Evolutionary conservation across 2,329 filamentous ascomycete species (phyloP).

Genomic region (Amauroascus verrucosus): DNA sequence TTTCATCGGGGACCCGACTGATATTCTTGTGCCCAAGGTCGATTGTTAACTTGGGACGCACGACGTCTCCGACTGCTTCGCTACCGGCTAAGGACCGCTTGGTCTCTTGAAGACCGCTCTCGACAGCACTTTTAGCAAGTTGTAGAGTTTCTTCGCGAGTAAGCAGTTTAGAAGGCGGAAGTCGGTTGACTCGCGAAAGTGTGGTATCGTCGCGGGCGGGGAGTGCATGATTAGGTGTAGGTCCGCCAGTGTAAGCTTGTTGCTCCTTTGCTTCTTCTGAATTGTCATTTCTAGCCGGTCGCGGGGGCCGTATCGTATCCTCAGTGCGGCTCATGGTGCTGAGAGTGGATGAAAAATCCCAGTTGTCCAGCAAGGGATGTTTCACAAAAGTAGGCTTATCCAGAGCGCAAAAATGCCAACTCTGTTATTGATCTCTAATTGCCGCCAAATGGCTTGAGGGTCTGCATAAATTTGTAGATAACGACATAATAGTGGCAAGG

Average conservation of each 20-base stretch:
- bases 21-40: slow-evolving; percentile 43
- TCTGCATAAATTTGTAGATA: slow-evolving; percentile 2
- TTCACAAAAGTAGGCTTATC: slow-evolving; percentile 8
- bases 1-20: slow-evolving; percentile 39
- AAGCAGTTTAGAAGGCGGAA: slow-evolving; percentile 24
- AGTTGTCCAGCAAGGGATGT: slow-evolving; percentile 10
- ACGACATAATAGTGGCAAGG: slow-evolving; percentile 14
- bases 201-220: slow-evolving; percentile 24
- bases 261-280: slow-evolving; percentile 27
- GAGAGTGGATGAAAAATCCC: slow-evolving; percentile 19
- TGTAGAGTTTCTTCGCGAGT: slow-evolving; percentile 38
- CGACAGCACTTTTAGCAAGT: slow-evolving; percentile 36
- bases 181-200: slow-evolving; percentile 20
- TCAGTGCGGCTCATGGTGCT: slow-evolving; percentile 31
- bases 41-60: slow-evolving; percentile 42
- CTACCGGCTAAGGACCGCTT: slow-evolving; percentile 39
- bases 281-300: slow-evolving; percentile 24
- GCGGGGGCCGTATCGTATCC: slow-evolving; percentile 28
- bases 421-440: slow-evolving; percentile 2
- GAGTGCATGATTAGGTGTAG: slow-evolving; percentile 23
- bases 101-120: slow-evolving; percentile 39
- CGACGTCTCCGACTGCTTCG: slow-evolving; percentile 37
- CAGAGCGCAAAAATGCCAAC: not conserved
- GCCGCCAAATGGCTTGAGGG: slow-evolving; percentile 12
- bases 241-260: slow-evolving; percentile 18